Conservation (phyloP, 2,329 filamentous ascomycete species). For the Hymenoscyphus scutula region DNA sequence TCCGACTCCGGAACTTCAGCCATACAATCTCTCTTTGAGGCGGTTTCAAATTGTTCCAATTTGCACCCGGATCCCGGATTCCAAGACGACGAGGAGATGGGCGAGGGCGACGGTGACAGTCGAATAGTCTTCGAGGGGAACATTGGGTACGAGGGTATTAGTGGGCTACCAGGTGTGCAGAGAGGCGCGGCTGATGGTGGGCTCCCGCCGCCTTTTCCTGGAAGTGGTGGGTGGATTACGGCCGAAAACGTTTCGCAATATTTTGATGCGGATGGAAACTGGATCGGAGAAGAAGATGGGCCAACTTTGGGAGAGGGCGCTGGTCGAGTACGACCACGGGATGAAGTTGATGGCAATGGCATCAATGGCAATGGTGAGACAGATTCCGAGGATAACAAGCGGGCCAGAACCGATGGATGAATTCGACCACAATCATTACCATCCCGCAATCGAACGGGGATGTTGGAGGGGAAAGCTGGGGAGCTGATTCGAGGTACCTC, state of each 20-base stretch:
- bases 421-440: neutral
- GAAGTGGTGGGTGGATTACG: constrained; percentile 82
- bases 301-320: constrained; percentile 61
- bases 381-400: constrained; percentile 47
- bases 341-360: constrained; percentile 50
- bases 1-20: constrained; percentile 27
- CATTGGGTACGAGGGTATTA: constrained; percentile 50
- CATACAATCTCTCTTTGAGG: constrained; percentile 51
- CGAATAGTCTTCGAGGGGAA: constrained; percentile 56
- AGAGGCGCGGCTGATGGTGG: constrained; percentile 48
- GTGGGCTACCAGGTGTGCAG: constrained; percentile 56
- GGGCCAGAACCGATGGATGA: constrained; percentile 45
- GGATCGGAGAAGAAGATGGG: constrained; percentile 48
- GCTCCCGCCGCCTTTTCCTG: constrained; percentile 66
- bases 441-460: neutral
- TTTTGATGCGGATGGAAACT: constrained; percentile 79
- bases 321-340: constrained; percentile 53
- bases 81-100: constrained; percentile 54
- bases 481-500: neutral
- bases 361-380: constrained; percentile 43
- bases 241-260: constrained; percentile 85
- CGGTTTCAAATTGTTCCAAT: constrained; percentile 72
- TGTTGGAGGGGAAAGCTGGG: neutral
- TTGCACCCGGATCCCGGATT: constrained; percentile 66
- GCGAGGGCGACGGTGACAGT: constrained; percentile 48